These are phyloP conservation scores for Hypoxylon sp. DNA, from an alignment of 2,329 filamentous ascomycete species.

Conservation along the genomic window DNA sequence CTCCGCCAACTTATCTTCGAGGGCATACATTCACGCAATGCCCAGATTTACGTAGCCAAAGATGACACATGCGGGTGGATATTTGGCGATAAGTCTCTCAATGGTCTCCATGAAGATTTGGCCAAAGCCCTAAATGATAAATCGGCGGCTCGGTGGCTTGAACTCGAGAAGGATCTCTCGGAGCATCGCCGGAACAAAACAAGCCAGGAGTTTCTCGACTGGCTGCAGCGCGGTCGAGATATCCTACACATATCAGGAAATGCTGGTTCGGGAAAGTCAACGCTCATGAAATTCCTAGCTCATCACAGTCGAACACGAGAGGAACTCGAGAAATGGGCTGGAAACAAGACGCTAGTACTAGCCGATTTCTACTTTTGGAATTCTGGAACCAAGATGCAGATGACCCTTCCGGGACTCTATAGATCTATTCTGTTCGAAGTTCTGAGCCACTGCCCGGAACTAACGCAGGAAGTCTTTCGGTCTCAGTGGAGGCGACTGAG, in stretches of 20 bases:
- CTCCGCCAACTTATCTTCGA: background rate
- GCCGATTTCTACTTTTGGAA: slow-evolving; percentile 13
- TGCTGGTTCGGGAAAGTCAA: slow-evolving; percentile 17
- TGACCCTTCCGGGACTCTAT: background rate
- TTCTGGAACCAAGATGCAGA: background rate
- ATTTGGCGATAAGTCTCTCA: background rate
- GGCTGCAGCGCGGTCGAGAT: background rate
- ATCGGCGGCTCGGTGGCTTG: background rate
- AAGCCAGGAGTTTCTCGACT: background rate
- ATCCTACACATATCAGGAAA: slow-evolving; percentile 16
- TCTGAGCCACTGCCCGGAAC: background rate
- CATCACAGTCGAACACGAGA: background rate
- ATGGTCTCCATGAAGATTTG: background rate
- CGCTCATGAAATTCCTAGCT: slow-evolving; percentile 12
- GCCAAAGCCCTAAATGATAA: background rate
- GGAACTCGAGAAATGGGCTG: slow-evolving; percentile 13
- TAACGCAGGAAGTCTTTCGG: background rate
- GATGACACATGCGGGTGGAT: slow-evolving; percentile 5
- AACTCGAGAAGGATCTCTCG: background rate
- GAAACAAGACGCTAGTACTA: slow-evolving; percentile 5
- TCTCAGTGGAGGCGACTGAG: background rate
- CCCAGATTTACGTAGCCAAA: background rate
- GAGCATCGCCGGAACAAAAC: background rate
- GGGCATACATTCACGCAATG: background rate
- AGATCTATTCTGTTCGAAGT: slow-evolving; percentile 3